A percentile compares a stretch with the other conserved stretches of the same genome.
Conservation (phyloP, 192 early-diverging fungal genomes). For the Rhizophagus prolifer region DNA sequence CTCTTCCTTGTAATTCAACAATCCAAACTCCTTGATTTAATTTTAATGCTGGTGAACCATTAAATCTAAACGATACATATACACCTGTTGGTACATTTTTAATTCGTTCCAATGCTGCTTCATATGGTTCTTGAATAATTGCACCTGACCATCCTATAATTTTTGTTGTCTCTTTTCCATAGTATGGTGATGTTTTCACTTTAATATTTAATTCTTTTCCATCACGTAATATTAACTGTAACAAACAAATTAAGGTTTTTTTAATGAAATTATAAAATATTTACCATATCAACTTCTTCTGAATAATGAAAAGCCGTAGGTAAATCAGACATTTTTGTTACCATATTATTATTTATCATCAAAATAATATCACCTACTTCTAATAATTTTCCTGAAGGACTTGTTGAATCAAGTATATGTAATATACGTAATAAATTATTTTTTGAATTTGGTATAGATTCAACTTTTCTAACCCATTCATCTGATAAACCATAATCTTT, state of each 20-base stretch:
- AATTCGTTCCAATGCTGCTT: conserved; percentile 67
- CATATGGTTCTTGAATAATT: conserved; percentile 71
- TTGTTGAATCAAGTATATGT: conserved; percentile 56
- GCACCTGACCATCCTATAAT: conserved; percentile 86
- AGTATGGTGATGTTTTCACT: conserved; percentile 63
- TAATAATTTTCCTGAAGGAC: conserved; percentile 54
- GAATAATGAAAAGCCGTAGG: conserved; percentile 45
- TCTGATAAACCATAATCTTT: conserved; percentile 59
- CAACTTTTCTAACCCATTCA: conserved; percentile 57
- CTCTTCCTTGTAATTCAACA: conserved; percentile 64
- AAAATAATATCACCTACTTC: conserved; percentile 69
- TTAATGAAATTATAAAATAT: background rate
- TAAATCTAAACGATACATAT: conserved; percentile 56
- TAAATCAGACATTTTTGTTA: conserved; percentile 61
- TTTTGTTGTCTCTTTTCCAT: conserved; percentile 58
- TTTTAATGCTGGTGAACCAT: conserved; percentile 66
- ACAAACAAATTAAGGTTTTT: background rate
- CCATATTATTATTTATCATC: conserved; percentile 61
- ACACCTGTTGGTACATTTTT: conserved; percentile 61
- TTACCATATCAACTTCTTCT: conserved; percentile 54
- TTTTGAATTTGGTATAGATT: conserved; percentile 47
- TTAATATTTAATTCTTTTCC: conserved; percentile 63
- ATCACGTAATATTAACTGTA: conserved; percentile 64
- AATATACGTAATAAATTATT: conserved; percentile 57
- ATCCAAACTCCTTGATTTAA: conserved; percentile 70